phyloP scores from a whole-genome alignment of 495 filamentous ascomycete species.

The Penicillium cosmopolitanum region DNA sequence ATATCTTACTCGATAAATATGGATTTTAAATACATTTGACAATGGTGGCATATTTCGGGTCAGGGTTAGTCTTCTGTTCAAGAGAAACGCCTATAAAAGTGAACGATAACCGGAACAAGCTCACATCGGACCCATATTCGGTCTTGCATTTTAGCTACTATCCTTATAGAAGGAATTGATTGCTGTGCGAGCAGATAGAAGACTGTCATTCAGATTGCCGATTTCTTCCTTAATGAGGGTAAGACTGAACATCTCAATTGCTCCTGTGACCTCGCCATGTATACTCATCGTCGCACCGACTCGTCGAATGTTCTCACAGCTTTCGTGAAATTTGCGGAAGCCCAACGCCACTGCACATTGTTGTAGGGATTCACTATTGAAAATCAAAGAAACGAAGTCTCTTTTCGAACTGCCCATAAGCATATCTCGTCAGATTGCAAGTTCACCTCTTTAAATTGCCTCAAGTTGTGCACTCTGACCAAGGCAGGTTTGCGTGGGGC shows the following conservation, averaged over 20 bases:
- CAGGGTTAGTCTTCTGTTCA: background rate
- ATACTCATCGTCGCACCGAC: background rate
- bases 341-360: background rate
- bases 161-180: background rate
- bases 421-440: background rate
- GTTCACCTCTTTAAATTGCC: background rate
- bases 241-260: background rate
- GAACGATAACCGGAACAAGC: background rate
- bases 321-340: background rate
- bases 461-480: background rate
- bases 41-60: background rate
- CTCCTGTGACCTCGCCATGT: conserved; percentile 2
- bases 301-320: background rate
- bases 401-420: background rate
- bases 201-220: background rate
- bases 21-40: background rate
- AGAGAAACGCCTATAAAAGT: background rate
- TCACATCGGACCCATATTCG: background rate
- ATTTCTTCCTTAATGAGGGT: conserved; percentile 4
- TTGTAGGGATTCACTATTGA: background rate
- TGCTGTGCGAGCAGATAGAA: background rate
- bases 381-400: background rate
- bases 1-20: background rate
- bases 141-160: background rate
- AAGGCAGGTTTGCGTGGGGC: background rate